Conservation (phyloP, 2,329 filamentous ascomycete genomes). For the Penicillium rolfsii region DNA sequence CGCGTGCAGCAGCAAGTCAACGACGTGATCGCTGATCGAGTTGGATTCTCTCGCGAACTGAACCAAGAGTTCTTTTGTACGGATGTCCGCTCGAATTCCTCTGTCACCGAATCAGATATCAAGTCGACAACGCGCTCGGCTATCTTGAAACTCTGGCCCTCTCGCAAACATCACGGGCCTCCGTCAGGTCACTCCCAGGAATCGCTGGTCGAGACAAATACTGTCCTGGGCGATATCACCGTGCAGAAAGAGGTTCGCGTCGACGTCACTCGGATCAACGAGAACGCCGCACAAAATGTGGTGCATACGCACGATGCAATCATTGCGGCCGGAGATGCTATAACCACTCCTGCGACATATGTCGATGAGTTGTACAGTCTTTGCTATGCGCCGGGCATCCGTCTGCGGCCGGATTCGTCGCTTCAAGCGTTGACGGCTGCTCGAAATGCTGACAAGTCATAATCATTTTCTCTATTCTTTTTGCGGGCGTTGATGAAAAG, state of each 20-base stretch:
- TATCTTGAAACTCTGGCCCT: conserved; percentile 29
- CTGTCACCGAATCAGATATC: conserved; percentile 29
- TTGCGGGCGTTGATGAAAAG: not conserved
- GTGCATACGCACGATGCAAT: conserved; percentile 29
- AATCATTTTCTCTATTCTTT: not conserved
- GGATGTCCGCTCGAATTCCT: conserved; percentile 32
- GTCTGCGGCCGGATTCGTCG: conserved; percentile 30
- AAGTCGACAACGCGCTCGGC: conserved; percentile 26
- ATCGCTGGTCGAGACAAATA: conserved; percentile 24
- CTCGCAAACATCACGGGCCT: conserved; percentile 10
- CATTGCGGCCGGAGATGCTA: conserved; percentile 32
- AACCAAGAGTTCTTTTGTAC: conserved; percentile 62
- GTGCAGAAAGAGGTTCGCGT: conserved; percentile 65
- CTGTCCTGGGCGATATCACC: conserved; percentile 60
- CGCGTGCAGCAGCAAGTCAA: conserved; percentile 67
- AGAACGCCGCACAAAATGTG: conserved; percentile 24
- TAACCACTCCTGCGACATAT: conserved; percentile 42
- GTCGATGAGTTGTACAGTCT: conserved; percentile 52
- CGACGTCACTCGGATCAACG: conserved; percentile 44
- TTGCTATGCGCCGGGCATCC: conserved; percentile 37
- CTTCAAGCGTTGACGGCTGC: conserved; percentile 13
- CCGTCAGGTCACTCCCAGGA: conserved; percentile 26
- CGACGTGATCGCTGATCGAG: conserved; percentile 57
- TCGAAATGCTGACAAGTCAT: conserved; percentile 9
- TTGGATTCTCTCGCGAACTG: conserved; percentile 63